Evolutionary conservation across 2,329 filamentous ascomycete genomes (phyloP).

Genomic region (Scleromitrula shiraiana): DNA sequence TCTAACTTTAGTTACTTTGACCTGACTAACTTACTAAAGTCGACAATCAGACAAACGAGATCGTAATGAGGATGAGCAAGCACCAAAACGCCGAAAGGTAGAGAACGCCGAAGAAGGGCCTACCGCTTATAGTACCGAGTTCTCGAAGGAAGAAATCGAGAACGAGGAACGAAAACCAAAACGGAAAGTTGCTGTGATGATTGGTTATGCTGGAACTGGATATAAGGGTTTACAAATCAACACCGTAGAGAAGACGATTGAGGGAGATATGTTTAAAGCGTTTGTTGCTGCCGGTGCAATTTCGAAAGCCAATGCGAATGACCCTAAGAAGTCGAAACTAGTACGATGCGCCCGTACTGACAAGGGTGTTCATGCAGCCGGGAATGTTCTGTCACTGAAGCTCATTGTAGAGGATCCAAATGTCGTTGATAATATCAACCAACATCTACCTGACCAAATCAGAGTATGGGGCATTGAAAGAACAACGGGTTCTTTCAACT

Average conservation of each 20-base stretch:
- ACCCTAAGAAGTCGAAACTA: conserved; percentile 92
- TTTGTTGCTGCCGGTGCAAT: conserved; percentile 89
- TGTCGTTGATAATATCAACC: conserved; percentile 86
- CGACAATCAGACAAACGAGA: conserved; percentile 44
- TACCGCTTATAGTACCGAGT: conserved; percentile 35
- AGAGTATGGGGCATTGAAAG: conserved; percentile 89
- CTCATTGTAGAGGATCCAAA: conserved; percentile 88
- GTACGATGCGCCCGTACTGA: conserved; percentile 93
- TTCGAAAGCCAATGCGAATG: conserved; percentile 91
- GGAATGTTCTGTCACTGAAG: conserved; percentile 91
- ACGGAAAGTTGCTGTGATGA: conserved; percentile 89
- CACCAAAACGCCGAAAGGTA: conserved; percentile 46
- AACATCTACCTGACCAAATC: conserved; percentile 76
- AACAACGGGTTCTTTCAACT: conserved; percentile 86
- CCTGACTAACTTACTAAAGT: conserved; percentile 43
- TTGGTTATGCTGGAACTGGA: conserved; percentile 92
- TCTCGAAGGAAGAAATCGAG: conserved; percentile 75
- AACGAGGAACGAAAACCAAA: conserved; percentile 83
- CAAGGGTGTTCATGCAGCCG: conserved; percentile 94
- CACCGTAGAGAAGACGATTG: conserved; percentile 79
- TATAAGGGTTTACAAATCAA: conserved; percentile 97
- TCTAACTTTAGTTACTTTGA: conserved; percentile 7
- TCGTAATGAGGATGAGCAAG: conserved; percentile 41
- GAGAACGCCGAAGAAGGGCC: conserved; percentile 30
- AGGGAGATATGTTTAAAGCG: conserved; percentile 87